Percentiles rank a stretch among this genome's conserved stretches.
phyloP scores from a whole-genome alignment of 768 basidiomycete species.

The Roridomyces roridus region DNA sequence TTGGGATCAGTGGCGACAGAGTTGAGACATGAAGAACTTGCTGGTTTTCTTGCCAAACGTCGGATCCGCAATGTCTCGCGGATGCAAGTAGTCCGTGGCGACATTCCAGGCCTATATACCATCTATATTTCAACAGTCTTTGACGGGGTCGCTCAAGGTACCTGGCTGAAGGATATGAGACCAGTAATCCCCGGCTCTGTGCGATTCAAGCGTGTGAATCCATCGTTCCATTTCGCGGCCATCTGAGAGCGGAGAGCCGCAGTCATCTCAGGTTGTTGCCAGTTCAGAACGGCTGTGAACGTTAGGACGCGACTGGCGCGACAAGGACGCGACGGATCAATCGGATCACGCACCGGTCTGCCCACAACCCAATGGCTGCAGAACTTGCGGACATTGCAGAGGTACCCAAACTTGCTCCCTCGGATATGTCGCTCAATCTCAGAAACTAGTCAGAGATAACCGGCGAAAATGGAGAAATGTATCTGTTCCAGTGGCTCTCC shows the following conservation, averaged over 20 bases:
- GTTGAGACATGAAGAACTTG: conserved; percentile 10
- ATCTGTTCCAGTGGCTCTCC: conserved; percentile 85
- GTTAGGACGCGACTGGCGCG: too few relatives aligned
- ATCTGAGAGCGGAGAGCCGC: conserved; percentile 70
- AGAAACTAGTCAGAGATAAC: conserved; percentile 64
- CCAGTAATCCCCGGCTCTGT: conserved; percentile 66
- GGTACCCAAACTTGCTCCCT: conserved; percentile 21
- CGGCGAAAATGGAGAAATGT: conserved; percentile 81
- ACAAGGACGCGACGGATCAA: too few relatives aligned
- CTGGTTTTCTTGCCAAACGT: conserved; percentile 29
- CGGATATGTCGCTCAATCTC: conserved; percentile 5
- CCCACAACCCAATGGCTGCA: too few relatives aligned
- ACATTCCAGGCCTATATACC: conserved; percentile 62
- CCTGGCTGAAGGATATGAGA: conserved; percentile 69
- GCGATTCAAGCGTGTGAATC: conserved; percentile 68
- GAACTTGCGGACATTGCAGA: conserved; percentile 34
- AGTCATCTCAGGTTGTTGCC: too few relatives aligned
- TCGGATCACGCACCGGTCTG: too few relatives aligned
- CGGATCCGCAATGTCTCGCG: conserved; percentile 54
- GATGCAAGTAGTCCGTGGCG: conserved; percentile 59
- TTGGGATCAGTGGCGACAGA: background rate
- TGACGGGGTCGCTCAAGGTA: conserved; percentile 28
- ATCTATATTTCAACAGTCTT: background rate
- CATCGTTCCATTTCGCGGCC: conserved; percentile 73
- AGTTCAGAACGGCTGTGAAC: too few relatives aligned